phyloP scores from a whole-genome alignment of 2,329 filamentous ascomycete species.

The Aspergillus puulaauensis region DNA sequence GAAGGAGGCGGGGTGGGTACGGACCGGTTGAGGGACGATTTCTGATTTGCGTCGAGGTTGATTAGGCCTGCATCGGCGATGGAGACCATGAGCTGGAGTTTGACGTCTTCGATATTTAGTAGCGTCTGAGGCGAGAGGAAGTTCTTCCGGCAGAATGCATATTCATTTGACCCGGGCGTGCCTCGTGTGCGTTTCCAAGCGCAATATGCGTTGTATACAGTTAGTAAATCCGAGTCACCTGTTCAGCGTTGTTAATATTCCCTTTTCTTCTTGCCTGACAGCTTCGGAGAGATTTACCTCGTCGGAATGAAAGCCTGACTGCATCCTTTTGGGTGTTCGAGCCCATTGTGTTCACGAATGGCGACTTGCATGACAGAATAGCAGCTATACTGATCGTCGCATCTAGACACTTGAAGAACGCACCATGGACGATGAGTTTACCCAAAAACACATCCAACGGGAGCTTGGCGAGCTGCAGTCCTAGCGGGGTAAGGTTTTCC shows the following conservation, averaged over 20 bases:
- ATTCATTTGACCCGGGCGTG: slow-evolving; percentile 70
- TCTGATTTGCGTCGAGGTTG: slow-evolving; percentile 70
- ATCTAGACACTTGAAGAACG: slow-evolving; percentile 87
- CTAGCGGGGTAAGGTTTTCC: slow-evolving; percentile 85
- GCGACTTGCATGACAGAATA: slow-evolving; percentile 90
- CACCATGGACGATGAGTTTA: slow-evolving; percentile 84
- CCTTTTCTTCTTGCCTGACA: not conserved
- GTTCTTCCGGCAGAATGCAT: slow-evolving; percentile 91
- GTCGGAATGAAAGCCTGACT: slow-evolving; percentile 74
- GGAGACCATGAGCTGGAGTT: slow-evolving; percentile 82
- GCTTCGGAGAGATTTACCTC: slow-evolving; percentile 44
- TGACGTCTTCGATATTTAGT: slow-evolving; percentile 90
- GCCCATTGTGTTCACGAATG: slow-evolving; percentile 83
- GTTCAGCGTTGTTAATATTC: not conserved
- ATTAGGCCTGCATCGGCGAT: slow-evolving; percentile 85
- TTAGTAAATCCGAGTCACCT: slow-evolving; percentile 88
- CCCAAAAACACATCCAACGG: slow-evolving; percentile 93
- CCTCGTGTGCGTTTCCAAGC: slow-evolving; percentile 83
- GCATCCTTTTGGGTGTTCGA: slow-evolving; percentile 79
- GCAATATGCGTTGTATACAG: slow-evolving; percentile 88
- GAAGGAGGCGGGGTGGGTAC: not conserved
- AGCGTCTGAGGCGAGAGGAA: slow-evolving; percentile 88
- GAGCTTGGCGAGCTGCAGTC: slow-evolving; percentile 80
- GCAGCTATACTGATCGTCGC: slow-evolving; percentile 89
- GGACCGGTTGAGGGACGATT: slow-evolving; percentile 64